Base-by-base conservation (phyloP, 306 rosid species). In the Alnus rubra region DNA sequence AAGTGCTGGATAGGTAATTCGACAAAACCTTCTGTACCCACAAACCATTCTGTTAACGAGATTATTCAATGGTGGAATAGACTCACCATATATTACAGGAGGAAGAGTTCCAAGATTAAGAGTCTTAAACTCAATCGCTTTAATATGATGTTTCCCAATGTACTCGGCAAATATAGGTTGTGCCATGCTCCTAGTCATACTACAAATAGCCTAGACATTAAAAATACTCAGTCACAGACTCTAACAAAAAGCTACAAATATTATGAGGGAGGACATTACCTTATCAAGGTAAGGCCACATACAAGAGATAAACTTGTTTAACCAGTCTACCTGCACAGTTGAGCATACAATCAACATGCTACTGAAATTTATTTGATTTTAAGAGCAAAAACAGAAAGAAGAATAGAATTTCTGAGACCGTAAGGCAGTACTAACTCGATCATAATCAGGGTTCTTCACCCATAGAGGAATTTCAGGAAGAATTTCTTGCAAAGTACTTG, bases 241-340 rank as follows among this genome's bases (percentile, higher is more conserved):
- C 70, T 14, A 33, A 67, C 28, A 67, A 11, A 7, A 39, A 72
- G 53, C 42, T 45, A 76, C 16, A 62, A 52, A 23, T 39, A 74
- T 60, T 19, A 45, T 47, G 14, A 50, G 69, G 14, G 44, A 39
- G 51, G 13, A 18, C 13, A 80, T 56, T 73, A 94, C 98, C 97
- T 88, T 87, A 71, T 92, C 94, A 33, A 94, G 88, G 86, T 74
- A 92, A 79, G 97, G 98, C 98, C 98, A 94, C 91, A 91, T 81
- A 71, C 84, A 82, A 23, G 53, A 45, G 50, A 91, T 59, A 89
- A 92, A 84, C 63, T 82, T 87, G 85, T 94, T 94, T 78, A 94
- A 60, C 98, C 98, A 94, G 52, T 94, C 98, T 55, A 92, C 90
- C 98, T 94, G 89, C 79, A 76, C 19, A 81, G 76, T 31, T 75